These are phyloP conservation scores for Penicillium roqueforti DNA, from an alignment of 495 filamentous ascomycete species.

Conservation along the genomic window DNA sequence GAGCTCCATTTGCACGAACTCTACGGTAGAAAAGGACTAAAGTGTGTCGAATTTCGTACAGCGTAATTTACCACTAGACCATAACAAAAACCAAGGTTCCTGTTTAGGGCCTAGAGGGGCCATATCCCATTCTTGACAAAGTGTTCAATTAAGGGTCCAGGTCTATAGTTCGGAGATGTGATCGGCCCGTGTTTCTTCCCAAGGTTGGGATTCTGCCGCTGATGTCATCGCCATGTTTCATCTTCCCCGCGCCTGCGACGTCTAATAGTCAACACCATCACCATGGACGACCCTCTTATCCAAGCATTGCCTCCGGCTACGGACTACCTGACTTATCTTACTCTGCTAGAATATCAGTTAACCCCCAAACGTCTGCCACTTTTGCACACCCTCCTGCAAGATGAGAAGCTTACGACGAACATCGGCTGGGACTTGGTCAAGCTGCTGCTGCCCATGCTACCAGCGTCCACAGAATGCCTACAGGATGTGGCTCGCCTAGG, in stretches of 20 bases:
- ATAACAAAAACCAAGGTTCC: too few relatives aligned
- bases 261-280: constrained; percentile 9
- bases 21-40: too few relatives aligned
- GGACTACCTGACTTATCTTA: constrained; percentile 85
- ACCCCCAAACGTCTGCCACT: constrained; percentile 69
- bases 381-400: constrained; percentile 74
- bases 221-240: constrained; percentile 11
- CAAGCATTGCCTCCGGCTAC: constrained; percentile 61
- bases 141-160: too few relatives aligned
- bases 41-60: too few relatives aligned
- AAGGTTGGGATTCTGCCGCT: constrained; percentile 7
- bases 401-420: constrained; percentile 76
- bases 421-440: constrained; percentile 97
- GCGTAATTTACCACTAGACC: too few relatives aligned
- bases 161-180: constrained; percentile 1
- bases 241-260: constrained; percentile 11
- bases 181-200: constrained; percentile 6
- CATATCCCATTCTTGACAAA: too few relatives aligned
- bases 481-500: constrained; percentile 74
- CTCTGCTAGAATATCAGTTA: constrained; percentile 80
- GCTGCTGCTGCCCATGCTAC: constrained; percentile 72
- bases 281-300: constrained; percentile 43
- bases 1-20: too few relatives aligned
- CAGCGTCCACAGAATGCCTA: constrained; percentile 68
- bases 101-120: too few relatives aligned